Conservation (phyloP, 2,329 filamentous ascomycete genomes). For the Amauroascus niger region DNA sequence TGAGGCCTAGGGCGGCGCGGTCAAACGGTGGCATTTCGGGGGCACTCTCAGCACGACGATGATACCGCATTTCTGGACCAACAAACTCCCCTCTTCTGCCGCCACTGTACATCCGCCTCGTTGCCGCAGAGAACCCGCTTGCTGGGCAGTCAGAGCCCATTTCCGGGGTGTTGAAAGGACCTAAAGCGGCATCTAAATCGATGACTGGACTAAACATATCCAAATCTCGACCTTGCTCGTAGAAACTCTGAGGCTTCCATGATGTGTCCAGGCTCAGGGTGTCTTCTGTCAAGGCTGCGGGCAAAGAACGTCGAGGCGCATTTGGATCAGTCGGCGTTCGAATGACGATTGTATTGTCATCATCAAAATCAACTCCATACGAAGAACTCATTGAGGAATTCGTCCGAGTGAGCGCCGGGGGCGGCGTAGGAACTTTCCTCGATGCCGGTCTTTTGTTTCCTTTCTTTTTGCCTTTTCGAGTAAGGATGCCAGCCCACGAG, state of each 20-base stretch:
- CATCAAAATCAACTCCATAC: slow-evolving; percentile 41
- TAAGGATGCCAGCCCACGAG: slow-evolving; percentile 46
- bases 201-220: slow-evolving; percentile 72
- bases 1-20: slow-evolving; percentile 31
- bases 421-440: slow-evolving; percentile 35
- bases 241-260: slow-evolving; percentile 39
- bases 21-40: slow-evolving; percentile 42
- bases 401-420: slow-evolving; percentile 35
- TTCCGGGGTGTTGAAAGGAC: slow-evolving; percentile 70
- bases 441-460: slow-evolving; percentile 34
- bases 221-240: slow-evolving; percentile 42
- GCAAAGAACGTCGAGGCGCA: slow-evolving; percentile 21
- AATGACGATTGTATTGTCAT: slow-evolving; percentile 42
- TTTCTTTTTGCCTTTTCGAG: slow-evolving; percentile 41
- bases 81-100: slow-evolving; percentile 39
- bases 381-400: slow-evolving; percentile 36
- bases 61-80: slow-evolving; percentile 42
- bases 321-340: slow-evolving; percentile 35
- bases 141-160: slow-evolving; percentile 28
- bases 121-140: slow-evolving; percentile 33
- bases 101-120: slow-evolving; percentile 42
- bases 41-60: slow-evolving; percentile 43
- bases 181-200: slow-evolving; percentile 85
- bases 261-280: slow-evolving; percentile 27
- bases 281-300: slow-evolving; percentile 16